Base-by-base conservation (phyloP, 1,139 yeast species). In the Sugiyamaella novakii region DNA sequence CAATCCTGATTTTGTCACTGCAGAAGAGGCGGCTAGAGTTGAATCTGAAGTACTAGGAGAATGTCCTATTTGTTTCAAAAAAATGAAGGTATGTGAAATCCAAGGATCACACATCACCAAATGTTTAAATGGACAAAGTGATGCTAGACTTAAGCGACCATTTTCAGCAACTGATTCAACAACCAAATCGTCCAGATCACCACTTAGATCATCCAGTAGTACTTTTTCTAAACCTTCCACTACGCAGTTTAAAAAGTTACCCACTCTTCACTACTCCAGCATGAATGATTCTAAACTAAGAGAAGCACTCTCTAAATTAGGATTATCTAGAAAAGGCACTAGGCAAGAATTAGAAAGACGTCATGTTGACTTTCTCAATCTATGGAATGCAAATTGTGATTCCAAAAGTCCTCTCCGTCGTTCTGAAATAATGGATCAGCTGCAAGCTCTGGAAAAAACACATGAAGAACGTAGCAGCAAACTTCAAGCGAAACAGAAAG, bases 371-470 rank as follows among this genome's bases (percentile, higher is more conserved):
- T 91, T 83, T 71, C 81, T 86, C 53, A 80, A 84, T 30, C 64
- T 89, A 12, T 86, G 83, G 80, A 91, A 91, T 61, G 84, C 96
- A 14, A 89, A 89, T 60, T 75, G 83, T 44, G 97, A 89, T 61
- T 77, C 89, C n/a, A 72, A 78, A 43, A 73, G 73, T 24, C 97
- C 96, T 0, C 78, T 78, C 3, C 67, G 79, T 15, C 11, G 27
- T 24, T 67, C 71, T 39, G 76, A 78, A 3, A 64, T 91, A 40
- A 70, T 79, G 44, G 78, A 76, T 50, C 77, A 76, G 52, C 70
- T 91, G 43, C 67, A 70, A 24, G 80, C 79, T 57, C 87, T 96
- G 96, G 97, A 91, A 43, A 39, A 24, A 8, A 45, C 58, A 0
- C 36, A 50, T 38, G 48, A 42, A 21, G 45, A 14, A 40, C 30